These are phyloP conservation scores for Colletotrichum euphorbiae DNA, from an alignment of 2,329 filamentous ascomycete genomes.

Conservation along the genomic window DNA sequence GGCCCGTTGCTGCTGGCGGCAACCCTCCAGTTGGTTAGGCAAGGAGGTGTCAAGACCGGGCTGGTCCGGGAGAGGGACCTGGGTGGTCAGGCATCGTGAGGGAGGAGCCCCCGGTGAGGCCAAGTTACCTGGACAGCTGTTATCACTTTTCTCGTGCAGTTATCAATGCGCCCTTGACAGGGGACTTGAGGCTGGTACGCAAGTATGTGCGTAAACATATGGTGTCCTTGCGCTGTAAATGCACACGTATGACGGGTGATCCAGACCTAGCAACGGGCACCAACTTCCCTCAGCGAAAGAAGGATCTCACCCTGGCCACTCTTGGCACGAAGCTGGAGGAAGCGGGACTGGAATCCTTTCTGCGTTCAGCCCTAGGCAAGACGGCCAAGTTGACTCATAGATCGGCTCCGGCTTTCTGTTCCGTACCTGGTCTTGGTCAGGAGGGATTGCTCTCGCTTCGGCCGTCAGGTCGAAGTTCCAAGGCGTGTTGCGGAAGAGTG, in stretches of 20 bases:
- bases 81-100: conserved; percentile 8
- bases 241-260: not conserved
- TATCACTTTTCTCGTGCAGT: conserved; percentile 23
- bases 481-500: not conserved
- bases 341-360: conserved; percentile 17
- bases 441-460: conserved; percentile 4
- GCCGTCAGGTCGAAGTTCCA: not conserved
- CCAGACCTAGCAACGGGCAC: not conserved
- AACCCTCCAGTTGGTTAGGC: not conserved
- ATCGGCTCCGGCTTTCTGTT: conserved; percentile 1
- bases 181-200: conserved; percentile 26
- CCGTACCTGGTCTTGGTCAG: not conserved
- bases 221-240: not conserved
- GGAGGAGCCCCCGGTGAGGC: conserved; percentile 1
- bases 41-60: not conserved
- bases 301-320: conserved; percentile 9
- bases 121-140: not conserved
- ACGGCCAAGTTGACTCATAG: conserved; percentile 27
- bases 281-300: conserved; percentile 15
- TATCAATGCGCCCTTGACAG: conserved; percentile 11
- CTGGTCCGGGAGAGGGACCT: not conserved
- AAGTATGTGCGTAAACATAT: conserved; percentile 23
- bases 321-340: conserved; percentile 25
- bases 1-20: not conserved
- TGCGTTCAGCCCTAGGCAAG: conserved; percentile 31